phyloP scores from a whole-genome alignment of 2,329 filamentous ascomycete genomes.

The Ascochyta lentis region DNA sequence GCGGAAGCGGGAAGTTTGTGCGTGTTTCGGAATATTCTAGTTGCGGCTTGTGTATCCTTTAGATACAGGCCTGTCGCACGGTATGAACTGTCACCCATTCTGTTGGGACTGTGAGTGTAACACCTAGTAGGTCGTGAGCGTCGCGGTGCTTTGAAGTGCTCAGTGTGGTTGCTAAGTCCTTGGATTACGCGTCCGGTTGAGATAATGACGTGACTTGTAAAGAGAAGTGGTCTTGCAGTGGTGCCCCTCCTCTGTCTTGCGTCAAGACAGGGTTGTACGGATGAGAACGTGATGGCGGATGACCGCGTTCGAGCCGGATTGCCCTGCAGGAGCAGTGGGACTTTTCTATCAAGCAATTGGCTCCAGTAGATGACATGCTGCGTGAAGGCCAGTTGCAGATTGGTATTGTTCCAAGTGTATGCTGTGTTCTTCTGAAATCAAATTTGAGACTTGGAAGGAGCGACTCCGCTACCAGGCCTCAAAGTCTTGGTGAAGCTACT shows the following conservation, averaged over 20 bases:
- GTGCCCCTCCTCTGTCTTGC: neutral
- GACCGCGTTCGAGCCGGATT: slow-evolving; percentile 2
- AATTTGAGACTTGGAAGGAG: neutral
- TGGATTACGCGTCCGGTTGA: slow-evolving; percentile 5
- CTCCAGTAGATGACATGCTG: slow-evolving; percentile 3
- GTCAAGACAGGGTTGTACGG: slow-evolving; percentile 1
- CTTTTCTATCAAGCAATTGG: neutral
- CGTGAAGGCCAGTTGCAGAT: slow-evolving; percentile 3
- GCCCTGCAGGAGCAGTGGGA: slow-evolving; percentile 12
- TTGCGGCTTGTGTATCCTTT: slow-evolving; percentile 12
- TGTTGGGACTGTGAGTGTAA: neutral
- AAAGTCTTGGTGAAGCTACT: neutral
- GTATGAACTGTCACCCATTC: slow-evolving; percentile 6
- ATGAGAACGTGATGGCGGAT: neutral
- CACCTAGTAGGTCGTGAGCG: neutral
- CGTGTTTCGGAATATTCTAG: slow-evolving; percentile 21
- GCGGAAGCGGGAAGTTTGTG: slow-evolving; percentile 3
- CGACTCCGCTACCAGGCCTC: neutral
- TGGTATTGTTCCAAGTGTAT: neutral
- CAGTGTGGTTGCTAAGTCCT: neutral
- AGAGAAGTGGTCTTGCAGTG: slow-evolving; percentile 2
- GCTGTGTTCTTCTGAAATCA: neutral
- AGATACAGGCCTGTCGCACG: slow-evolving; percentile 7
- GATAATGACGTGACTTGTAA: neutral
- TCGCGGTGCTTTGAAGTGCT: slow-evolving; percentile 2